These are phyloP conservation scores for Arthrobotrys sinensis DNA, from an alignment of 2,329 filamentous ascomycete species.

Conservation along the genomic window DNA sequence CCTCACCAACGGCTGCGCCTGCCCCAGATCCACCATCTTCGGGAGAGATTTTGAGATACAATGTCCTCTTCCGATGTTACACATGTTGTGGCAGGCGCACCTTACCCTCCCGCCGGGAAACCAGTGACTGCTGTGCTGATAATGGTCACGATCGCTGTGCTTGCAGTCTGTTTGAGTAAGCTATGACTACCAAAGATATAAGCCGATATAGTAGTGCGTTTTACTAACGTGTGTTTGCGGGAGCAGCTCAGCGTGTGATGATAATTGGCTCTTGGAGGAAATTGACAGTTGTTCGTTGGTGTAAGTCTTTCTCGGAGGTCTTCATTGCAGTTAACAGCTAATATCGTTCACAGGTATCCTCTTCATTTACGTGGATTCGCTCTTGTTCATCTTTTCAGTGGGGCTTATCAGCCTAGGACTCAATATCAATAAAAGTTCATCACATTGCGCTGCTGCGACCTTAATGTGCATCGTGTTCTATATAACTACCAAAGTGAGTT, in stretches of 20 bases:
- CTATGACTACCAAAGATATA: background rate
- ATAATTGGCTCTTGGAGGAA: conserved; percentile 28
- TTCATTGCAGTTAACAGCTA: background rate
- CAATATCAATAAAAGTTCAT: conserved; percentile 71
- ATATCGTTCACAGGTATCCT: conserved; percentile 71
- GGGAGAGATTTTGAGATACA: conserved; percentile 3
- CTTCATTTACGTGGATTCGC: conserved; percentile 74
- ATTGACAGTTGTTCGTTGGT: conserved; percentile 45
- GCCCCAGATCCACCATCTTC: conserved; percentile 13
- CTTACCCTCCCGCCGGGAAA: conserved; percentile 27
- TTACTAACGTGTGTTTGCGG: background rate
- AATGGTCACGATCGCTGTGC: conserved; percentile 34
- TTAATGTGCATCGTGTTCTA: conserved; percentile 75
- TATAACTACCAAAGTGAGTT: conserved; percentile 74
- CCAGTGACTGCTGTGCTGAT: conserved; percentile 12
- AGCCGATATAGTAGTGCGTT: background rate
- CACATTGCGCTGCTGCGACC: conserved; percentile 73
- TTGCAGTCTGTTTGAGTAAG: conserved; percentile 43
- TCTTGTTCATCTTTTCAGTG: conserved; percentile 73
- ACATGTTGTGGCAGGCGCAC: conserved; percentile 17
- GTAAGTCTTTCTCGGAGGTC: conserved; percentile 18
- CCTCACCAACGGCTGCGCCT: conserved; percentile 36
- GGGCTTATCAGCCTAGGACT: conserved; percentile 73
- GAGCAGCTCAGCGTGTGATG: conserved; percentile 36
- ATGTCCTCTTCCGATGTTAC: conserved; percentile 25